A percentile compares a stretch with the other conserved stretches of the same genome.
Evolutionary conservation across 2,329 filamentous ascomycete genomes (phyloP).

Genomic region (Beauveria caledonica): DNA sequence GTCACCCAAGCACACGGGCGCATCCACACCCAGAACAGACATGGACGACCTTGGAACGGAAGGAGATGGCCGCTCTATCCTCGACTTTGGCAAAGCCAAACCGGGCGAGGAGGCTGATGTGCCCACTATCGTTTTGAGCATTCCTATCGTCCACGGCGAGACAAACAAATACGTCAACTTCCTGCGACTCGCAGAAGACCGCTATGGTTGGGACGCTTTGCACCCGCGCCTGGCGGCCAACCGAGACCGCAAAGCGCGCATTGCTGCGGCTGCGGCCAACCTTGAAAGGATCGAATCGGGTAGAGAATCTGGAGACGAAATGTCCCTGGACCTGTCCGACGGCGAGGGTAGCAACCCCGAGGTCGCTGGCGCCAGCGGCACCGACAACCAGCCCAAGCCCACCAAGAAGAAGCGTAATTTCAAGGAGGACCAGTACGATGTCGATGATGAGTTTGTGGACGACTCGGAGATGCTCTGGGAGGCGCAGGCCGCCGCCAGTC

Average conservation of each 20-base stretch:
- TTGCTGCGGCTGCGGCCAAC: constrained; percentile 80
- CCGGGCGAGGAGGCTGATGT: constrained; percentile 51
- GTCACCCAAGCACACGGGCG: constrained; percentile 36
- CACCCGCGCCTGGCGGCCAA: constrained; percentile 87
- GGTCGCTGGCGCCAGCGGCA: constrained; percentile 56
- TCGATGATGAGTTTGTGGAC: constrained; percentile 78
- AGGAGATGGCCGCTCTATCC: constrained; percentile 45
- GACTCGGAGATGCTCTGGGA: constrained; percentile 95
- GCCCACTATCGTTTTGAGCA: constrained; percentile 75
- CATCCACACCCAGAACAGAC: constrained; percentile 41
- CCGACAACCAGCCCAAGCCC: constrained; percentile 54
- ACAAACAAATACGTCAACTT: constrained; percentile 94
- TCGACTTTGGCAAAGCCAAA: constrained; percentile 52
- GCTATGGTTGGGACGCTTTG: constrained; percentile 88
- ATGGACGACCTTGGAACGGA: constrained; percentile 39
- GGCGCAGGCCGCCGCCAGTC: constrained; percentile 85
- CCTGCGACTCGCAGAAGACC: constrained; percentile 83
- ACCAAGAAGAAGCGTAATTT: constrained; percentile 79
- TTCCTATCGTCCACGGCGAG: constrained; percentile 65
- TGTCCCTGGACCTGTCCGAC: constrained; percentile 69
- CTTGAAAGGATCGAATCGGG: constrained; percentile 67
- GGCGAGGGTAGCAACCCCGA: constrained; percentile 82
- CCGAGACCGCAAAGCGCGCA: constrained; percentile 76
- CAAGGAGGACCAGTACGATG: constrained; percentile 76
- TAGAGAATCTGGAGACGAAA: constrained; percentile 69